Evolutionary conservation across 441 rosid species (phyloP).

Genomic region (Gossypium lobatum): DNA sequence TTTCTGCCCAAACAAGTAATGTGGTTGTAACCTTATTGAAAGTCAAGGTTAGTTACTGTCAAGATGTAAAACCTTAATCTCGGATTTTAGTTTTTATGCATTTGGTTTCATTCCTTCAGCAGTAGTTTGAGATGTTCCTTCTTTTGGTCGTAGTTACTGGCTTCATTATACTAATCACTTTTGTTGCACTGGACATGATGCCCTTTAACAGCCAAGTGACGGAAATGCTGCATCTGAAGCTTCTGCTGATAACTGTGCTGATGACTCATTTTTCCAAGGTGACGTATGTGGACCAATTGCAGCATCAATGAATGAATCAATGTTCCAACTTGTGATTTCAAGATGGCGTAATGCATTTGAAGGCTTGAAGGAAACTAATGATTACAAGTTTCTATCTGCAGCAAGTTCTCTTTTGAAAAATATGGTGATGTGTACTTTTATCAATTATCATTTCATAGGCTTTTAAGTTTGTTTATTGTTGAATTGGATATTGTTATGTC

Average conservation of each 20-base stretch:
- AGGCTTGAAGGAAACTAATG: conserved; percentile 80
- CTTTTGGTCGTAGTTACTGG: conserved; percentile 11
- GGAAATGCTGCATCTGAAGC: conserved; percentile 32
- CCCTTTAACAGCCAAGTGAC: conserved; percentile 36
- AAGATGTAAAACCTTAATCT: background rate
- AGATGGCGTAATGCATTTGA: conserved; percentile 87
- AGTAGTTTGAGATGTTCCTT: conserved; percentile 16
- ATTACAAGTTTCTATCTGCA: conserved; percentile 74
- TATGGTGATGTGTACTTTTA: conserved; percentile 46
- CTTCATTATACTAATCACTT: conserved; percentile 3
- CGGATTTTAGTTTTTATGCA: background rate
- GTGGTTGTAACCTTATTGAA: background rate
- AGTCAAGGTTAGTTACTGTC: background rate
- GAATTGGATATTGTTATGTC: conserved; percentile 4
- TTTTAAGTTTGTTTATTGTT: background rate
- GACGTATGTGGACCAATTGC: conserved; percentile 93
- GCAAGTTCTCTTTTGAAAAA: conserved; percentile 77
- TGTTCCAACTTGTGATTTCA: conserved; percentile 77
- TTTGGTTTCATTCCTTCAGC: background rate
- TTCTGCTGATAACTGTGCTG: conserved; percentile 30
- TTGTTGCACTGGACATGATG: conserved; percentile 2
- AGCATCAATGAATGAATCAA: conserved; percentile 81
- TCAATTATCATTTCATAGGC: conserved; percentile 11
- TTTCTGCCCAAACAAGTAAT: background rate
- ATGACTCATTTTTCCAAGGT: conserved; percentile 51